Percentiles rank a stretch among this genome's conserved stretches.
These are phyloP conservation scores for Aeschynomene evenia DNA, from an alignment of 306 rosid species.

Conservation along the genomic window DNA sequence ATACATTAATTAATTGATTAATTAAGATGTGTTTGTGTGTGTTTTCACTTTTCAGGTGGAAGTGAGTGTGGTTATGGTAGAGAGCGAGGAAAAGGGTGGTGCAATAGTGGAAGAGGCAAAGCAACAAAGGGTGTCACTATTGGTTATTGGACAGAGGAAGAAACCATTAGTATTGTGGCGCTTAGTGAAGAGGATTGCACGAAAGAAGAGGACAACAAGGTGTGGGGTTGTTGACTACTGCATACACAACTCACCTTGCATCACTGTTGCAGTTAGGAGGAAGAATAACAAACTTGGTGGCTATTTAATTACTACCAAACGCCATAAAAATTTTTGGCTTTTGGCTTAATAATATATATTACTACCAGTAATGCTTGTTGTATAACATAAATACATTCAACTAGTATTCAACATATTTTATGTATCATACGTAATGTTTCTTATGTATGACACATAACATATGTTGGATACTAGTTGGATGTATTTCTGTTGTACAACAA, in stretches of 20 bases:
- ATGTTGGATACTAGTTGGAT: too few species aligned
- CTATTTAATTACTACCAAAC: slow-evolving; percentile 85
- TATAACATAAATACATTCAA: background rate
- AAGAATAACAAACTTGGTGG: slow-evolving; percentile 80
- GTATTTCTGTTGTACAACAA: too few species aligned
- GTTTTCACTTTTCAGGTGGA: slow-evolving; percentile 50
- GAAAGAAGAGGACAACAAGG: slow-evolving; percentile 31
- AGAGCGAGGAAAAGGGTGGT: slow-evolving; percentile 67
- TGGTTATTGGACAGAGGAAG: slow-evolving; percentile 79
- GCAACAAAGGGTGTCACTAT: slow-evolving; percentile 54
- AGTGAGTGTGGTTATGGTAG: slow-evolving; percentile 61
- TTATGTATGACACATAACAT: too few species aligned
- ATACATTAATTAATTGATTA: background rate
- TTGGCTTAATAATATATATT: slow-evolving; percentile 53
- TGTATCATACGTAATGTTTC: too few species aligned
- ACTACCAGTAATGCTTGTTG: background rate
- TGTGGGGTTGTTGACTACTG: slow-evolving; percentile 57
- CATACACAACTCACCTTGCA: slow-evolving; percentile 76
- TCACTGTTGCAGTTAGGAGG: slow-evolving; percentile 82
- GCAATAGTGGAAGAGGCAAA: slow-evolving; percentile 78
- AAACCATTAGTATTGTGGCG: slow-evolving; percentile 47
- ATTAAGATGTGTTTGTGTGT: background rate
- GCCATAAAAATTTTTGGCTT: slow-evolving; percentile 91
- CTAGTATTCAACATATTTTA: too few species aligned
- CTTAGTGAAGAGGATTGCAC: slow-evolving; percentile 31